Conservation (phyloP, 495 filamentous ascomycete species). For the Aspergillus indologenus region DNA sequence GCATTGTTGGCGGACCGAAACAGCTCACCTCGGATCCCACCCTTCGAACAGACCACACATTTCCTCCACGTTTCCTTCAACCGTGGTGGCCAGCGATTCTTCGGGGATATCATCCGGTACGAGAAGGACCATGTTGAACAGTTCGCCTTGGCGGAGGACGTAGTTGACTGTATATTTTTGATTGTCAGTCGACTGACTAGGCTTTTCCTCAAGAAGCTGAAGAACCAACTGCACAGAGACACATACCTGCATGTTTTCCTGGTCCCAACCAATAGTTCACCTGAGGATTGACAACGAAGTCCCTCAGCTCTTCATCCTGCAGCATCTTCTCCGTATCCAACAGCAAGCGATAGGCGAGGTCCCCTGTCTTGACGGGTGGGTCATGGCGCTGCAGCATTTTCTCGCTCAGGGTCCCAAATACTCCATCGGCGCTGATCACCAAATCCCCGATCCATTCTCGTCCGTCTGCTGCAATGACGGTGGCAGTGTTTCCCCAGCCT, state of each 20-base stretch:
- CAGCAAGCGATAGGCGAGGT: slow-evolving; percentile 65
- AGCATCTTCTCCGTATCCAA: slow-evolving; percentile 44
- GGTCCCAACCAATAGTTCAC: slow-evolving; percentile 74
- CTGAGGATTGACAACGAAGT: slow-evolving; percentile 48
- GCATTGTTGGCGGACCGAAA: slow-evolving; percentile 15
- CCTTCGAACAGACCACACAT: slow-evolving; percentile 60
- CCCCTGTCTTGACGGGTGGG: slow-evolving; percentile 57
- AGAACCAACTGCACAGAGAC: background rate
- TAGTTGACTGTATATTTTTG: slow-evolving; percentile 49
- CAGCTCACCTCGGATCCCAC: slow-evolving; percentile 54
- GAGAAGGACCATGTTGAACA: slow-evolving; percentile 68
- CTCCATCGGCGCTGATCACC: slow-evolving; percentile 57
- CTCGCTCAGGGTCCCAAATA: slow-evolving; percentile 47
- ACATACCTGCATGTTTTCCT: slow-evolving; percentile 50
- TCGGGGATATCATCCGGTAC: slow-evolving; percentile 67
- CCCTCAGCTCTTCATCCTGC: slow-evolving; percentile 52
- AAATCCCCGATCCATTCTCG: slow-evolving; percentile 47
- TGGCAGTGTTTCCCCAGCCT: slow-evolving; percentile 22
- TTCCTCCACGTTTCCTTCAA: slow-evolving; percentile 58
- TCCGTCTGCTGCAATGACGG: slow-evolving; percentile 27
- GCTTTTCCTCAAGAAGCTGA: no score
- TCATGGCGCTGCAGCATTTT: slow-evolving; percentile 33
- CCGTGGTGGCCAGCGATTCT: slow-evolving; percentile 42
- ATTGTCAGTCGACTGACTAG: no score
- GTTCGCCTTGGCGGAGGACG: slow-evolving; percentile 53